Evolutionary conservation across 73 alveolate genomes (phyloP), one percentile per base, ranked within the genome.

Genomic region (Tetrahymena borealis): DNA sequence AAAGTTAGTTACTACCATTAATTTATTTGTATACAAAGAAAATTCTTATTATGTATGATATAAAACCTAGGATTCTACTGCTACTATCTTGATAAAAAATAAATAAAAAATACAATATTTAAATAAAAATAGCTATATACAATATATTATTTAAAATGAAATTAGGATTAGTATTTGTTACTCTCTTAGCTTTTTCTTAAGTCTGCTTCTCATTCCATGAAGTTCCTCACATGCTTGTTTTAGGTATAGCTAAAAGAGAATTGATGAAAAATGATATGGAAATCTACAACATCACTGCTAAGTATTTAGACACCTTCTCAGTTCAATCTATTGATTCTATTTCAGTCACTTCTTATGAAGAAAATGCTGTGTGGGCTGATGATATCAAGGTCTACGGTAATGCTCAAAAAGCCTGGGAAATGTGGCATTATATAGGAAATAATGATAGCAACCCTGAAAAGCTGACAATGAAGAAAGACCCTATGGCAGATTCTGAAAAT

Each of bases 331-430:
- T 60, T 60, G 85, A 60, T 60, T 24, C 85, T 0, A 9, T 6
- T 60, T 60, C 85, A 3, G 28, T 28, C 1, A 60, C 85, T 15
- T 24, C 96, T 60, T 95, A 95, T 91, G 97, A 92, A 16, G 98
- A 96, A 91, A 91, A 95, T 60, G 97, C 98, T 15, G 94, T 94
- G 3, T 96, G 96, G 94, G 96, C 97, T 38, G 98, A 96, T 91
- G 97, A 95, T 18, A 95, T 95, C 91, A 96, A 96, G 78, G 96
- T 93, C n/a, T 78, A 94, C 37, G 97, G 97, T 28, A 92, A 95
- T 39, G 35, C 90, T 15, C 92, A 60, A 60, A 60, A 60, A 60
- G 85, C 85, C 28, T 24, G n/a, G 85, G 85, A 60, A 60, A 60
- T 60, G 85, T 60, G 85, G 85, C 85, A 60, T 60, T 60, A 60